Percentiles rank a stretch among this genome's conserved stretches.
Conservation (phyloP, 306 rosid species). For the Mimosa bimucronata region DNA sequence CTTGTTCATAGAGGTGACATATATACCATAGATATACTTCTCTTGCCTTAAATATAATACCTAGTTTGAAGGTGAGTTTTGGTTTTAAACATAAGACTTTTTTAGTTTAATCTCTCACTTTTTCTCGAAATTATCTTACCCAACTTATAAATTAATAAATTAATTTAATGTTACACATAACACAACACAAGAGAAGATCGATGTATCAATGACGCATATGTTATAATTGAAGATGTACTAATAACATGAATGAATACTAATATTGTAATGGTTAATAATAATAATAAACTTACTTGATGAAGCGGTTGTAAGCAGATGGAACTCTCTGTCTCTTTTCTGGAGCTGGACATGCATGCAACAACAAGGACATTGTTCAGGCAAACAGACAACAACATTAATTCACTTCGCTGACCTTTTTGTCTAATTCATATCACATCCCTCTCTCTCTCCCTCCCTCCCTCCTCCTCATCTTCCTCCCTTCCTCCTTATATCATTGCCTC, state of each 20-base stretch:
- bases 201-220: too few relatives aligned
- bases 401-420: conserved; percentile 43
- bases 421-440: not conserved
- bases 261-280: not conserved
- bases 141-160: too few relatives aligned
- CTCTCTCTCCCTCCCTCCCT: not conserved
- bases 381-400: conserved; percentile 43
- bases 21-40: not conserved
- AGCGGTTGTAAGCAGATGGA: conserved; percentile 99
- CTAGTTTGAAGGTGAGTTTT: too few relatives aligned
- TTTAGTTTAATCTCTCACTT: too few relatives aligned
- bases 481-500: conserved; percentile 50
- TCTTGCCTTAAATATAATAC: too few relatives aligned
- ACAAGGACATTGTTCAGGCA: conserved; percentile 19
- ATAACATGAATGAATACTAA: too few relatives aligned
- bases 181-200: too few relatives aligned
- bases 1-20: not conserved
- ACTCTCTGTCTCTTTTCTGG: conserved; percentile 99
- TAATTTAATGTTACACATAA: too few relatives aligned
- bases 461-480: not conserved
- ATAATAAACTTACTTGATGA: conserved; percentile 81
- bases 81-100: too few relatives aligned
- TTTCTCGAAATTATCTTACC: too few relatives aligned
- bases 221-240: too few relatives aligned
- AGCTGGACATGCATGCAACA: conserved; percentile 64